Conservation (phyloP, 495 filamentous ascomycete species). For the Margaritispora aquatica region DNA sequence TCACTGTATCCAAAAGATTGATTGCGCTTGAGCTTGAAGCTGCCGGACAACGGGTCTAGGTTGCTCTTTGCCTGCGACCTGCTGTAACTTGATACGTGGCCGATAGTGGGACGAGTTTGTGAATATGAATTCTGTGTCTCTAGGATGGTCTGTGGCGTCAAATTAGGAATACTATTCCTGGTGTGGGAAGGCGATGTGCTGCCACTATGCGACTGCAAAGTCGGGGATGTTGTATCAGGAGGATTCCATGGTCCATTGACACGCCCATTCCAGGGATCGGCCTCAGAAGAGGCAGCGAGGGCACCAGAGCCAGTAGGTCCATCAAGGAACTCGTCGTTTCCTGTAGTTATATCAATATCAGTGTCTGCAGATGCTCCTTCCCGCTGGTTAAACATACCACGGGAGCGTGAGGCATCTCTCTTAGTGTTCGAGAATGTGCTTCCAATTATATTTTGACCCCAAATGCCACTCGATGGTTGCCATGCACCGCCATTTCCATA, state of each 20-base stretch:
- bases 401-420: constrained; percentile 34
- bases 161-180: constrained; percentile 36
- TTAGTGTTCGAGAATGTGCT: constrained; percentile 36
- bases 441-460: constrained; percentile 47
- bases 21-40: constrained; percentile 20
- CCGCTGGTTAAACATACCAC: constrained; percentile 32
- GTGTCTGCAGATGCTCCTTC: constrained; percentile 1
- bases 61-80: constrained; percentile 22
- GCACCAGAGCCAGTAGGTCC: constrained; percentile 58
- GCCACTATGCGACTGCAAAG: constrained; percentile 38
- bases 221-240: constrained; percentile 39
- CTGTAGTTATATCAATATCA: constrained; percentile 10
- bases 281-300: constrained; percentile 57
- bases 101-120: constrained; percentile 18
- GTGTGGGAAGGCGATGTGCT: constrained; percentile 45
- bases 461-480: constrained; percentile 52
- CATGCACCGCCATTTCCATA: constrained; percentile 41
- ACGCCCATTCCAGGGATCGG: constrained; percentile 47
- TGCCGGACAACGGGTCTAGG: constrained; percentile 23
- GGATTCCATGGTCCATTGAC: constrained; percentile 49
- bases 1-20: constrained; percentile 19
- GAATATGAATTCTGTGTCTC: constrained; percentile 41
- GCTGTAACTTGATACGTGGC: constrained; percentile 14
- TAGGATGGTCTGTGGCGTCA: constrained; percentile 27
- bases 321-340: constrained; percentile 12